Base-by-base conservation (phyloP, 106 monocot species). In the Apostasia ramifera region DNA sequence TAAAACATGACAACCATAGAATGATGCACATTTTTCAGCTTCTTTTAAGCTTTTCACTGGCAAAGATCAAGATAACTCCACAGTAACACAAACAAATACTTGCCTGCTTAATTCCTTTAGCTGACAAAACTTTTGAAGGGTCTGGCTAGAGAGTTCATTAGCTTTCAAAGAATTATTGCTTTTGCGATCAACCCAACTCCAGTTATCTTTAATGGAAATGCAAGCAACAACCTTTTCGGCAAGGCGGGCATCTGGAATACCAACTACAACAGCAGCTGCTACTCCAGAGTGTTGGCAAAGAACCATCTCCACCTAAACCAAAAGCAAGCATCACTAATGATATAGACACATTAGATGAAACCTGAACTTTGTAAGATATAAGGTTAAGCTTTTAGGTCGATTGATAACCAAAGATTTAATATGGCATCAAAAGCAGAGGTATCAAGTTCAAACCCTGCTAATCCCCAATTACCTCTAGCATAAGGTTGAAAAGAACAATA, bases 201-300 rank as follows among this genome's bases (percentile, higher is more conserved):
- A 97, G 2, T 66, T 77, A 38, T 85, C 79, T 40, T 59, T 79
- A 52, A 80, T 58, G 46, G 55, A 46, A 56, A 97, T 55, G 78
- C 97, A 97, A 62, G 97, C 97, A 80, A 85, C 77, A 52, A 90
- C 79, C 76, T 76, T 85, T 66, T 97, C 97, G 57, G 81, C 47
- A 39, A 92, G 70, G 15, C 85, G 86, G 42, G 10, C 9, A 67
- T 97, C 84, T n/a, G 97, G 97, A 66, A 89, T 68, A 8, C 95
- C 92, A 45, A 92, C 43, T 47, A 89, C 84, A 66, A 78, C 79
- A 60, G 64, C 72, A 66, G 40, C 64, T 3, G 61, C 63, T 10
- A 97, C 69, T 48, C 86, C 92, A 26, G 82, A 84, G 62, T 92
- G 97, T 47, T 81, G 86, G 53, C 70, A 73, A 56, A 97, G 75